Evolutionary conservation across 208 protist species (phyloP).

Genomic region (Trypanosomatidae sp.): DNA sequence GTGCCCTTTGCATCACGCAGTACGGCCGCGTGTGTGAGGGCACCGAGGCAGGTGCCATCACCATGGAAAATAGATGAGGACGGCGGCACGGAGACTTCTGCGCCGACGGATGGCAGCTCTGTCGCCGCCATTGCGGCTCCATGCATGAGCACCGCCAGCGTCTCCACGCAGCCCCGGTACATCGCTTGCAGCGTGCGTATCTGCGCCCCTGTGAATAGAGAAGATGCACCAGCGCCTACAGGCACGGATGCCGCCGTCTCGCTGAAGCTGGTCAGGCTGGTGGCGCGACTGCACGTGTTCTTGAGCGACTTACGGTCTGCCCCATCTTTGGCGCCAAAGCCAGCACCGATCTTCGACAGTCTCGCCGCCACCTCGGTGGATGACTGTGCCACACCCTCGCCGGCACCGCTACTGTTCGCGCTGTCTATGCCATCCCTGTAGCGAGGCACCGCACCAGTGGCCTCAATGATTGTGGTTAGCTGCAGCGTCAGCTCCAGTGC

Average conservation of each 20-base stretch:
- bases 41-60: slow-evolving; percentile 3
- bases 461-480: slow-evolving; percentile 12
- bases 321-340: not conserved
- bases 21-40: slow-evolving; percentile 11
- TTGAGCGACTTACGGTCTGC: slow-evolving; percentile 4
- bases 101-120: not conserved
- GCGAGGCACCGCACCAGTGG: slow-evolving; percentile 9
- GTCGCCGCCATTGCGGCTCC: slow-evolving; percentile 22
- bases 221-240: not conserved
- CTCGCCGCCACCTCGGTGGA: not conserved
- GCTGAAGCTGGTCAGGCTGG: slow-evolving; percentile 7
- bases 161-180: slow-evolving; percentile 26
- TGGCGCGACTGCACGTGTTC: not conserved
- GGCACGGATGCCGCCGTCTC: not conserved
- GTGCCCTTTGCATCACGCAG: slow-evolving; percentile 2
- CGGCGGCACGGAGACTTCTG: not conserved
- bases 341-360: not conserved
- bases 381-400: not conserved
- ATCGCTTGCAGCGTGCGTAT: slow-evolving; percentile 9
- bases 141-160: slow-evolving; percentile 27
- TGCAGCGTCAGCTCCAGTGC: slow-evolving; percentile 21
- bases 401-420: not conserved
- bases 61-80: not conserved
- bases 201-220: not conserved
- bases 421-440: not conserved